Evolutionary conservation across 2,329 filamentous ascomycete genomes (phyloP).

Genomic region (Thielaviopsis euricoi): DNA sequence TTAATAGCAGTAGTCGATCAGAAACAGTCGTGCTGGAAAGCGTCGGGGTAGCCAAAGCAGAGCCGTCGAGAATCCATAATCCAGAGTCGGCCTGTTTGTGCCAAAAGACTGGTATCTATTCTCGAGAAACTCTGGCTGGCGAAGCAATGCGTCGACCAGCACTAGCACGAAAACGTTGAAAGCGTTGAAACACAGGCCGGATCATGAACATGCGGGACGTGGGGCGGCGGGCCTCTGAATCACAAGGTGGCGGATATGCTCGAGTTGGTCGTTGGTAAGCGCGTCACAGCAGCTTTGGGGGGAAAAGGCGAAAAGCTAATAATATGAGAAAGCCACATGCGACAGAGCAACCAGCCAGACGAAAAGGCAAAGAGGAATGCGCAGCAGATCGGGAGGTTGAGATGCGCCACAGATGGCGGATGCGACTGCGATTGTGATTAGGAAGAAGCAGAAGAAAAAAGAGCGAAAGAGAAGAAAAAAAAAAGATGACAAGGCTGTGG

Average conservation of each 20-base stretch:
- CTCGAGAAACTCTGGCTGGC: conserved; percentile 3
- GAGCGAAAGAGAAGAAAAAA: not conserved
- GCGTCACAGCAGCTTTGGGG: not conserved
- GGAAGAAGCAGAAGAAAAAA: not conserved
- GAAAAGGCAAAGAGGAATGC: not conserved
- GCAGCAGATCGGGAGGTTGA: not conserved
- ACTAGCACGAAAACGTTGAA: conserved; percentile 2
- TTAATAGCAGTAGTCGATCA: conserved; percentile 1
- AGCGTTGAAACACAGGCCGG: not conserved
- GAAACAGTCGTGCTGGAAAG: conserved; percentile 5
- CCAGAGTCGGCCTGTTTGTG: conserved; percentile 7
- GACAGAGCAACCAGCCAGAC: not conserved
- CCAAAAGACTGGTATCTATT: conserved; percentile 4
- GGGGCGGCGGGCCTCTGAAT: not conserved
- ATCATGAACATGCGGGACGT: conserved; percentile 4
- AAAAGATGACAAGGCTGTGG: not conserved
- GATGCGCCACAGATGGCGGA: not conserved
- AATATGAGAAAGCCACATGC: not conserved
- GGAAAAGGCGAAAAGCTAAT: not conserved
- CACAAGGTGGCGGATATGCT: not conserved
- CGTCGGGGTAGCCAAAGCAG: conserved; percentile 8
- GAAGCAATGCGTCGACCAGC: conserved; percentile 5
- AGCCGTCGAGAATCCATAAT: conserved; percentile 12
- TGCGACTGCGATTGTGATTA: not conserved
- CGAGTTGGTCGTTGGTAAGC: not conserved